These are phyloP conservation scores for Lactarius trivialis DNA, from an alignment of 768 basidiomycete genomes.

Conservation along the genomic window DNA sequence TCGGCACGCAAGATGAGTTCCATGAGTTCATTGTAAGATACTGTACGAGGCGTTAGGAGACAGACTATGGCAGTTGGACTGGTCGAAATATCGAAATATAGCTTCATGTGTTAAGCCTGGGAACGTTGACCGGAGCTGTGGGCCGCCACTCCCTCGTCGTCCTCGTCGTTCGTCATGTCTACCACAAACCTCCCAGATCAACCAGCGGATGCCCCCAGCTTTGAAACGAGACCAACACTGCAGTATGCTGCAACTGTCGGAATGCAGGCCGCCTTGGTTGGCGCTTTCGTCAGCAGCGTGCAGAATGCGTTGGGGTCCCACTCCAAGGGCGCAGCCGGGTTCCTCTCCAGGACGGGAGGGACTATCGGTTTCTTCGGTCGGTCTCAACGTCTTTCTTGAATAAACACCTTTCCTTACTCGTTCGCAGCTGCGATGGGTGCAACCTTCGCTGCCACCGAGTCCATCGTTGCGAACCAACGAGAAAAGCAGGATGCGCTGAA, in stretches of 20 bases:
- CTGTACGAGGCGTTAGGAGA: too few relatives aligned
- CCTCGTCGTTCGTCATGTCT: conserved; percentile 12
- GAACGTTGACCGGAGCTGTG: conserved; percentile 3
- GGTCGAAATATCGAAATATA: too few relatives aligned
- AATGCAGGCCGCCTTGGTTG: conserved; percentile 59
- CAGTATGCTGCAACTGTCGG: conserved; percentile 51
- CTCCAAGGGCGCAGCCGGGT: conserved; percentile 74
- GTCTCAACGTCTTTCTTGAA: conserved; percentile 25
- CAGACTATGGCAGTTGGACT: too few relatives aligned
- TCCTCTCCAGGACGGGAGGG: conserved; percentile 80
- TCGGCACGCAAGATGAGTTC: too few relatives aligned
- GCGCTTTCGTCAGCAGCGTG: conserved; percentile 60
- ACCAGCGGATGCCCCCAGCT: conserved; percentile 24
- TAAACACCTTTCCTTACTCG: neutral
- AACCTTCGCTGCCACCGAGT: conserved; percentile 77
- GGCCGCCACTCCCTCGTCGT: neutral
- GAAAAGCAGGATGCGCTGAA: conserved; percentile 75
- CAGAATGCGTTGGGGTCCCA: conserved; percentile 81
- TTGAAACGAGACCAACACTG: conserved; percentile 49
- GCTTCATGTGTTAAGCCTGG: neutral
- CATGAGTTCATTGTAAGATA: too few relatives aligned
- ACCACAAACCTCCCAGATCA: conserved; percentile 4
- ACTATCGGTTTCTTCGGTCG: conserved; percentile 90
- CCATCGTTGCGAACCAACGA: conserved; percentile 73
- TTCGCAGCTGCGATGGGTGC: conserved; percentile 79